Evolutionary conservation across 2,329 filamentous ascomycete species (phyloP), one percentile per base, ranked within the genome.

Genomic region (Neonectria neomacrospora): DNA sequence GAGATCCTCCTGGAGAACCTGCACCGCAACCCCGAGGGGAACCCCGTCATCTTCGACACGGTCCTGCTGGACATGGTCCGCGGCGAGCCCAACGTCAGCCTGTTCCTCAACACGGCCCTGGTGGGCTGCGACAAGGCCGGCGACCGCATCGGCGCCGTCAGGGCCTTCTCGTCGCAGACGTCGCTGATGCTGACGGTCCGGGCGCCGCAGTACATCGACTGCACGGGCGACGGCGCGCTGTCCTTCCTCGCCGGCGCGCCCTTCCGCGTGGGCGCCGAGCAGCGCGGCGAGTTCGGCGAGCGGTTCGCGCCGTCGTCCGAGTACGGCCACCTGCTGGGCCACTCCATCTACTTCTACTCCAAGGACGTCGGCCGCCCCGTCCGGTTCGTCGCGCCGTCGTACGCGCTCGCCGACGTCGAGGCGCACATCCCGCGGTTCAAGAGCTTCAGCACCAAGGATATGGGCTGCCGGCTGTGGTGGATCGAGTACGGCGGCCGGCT

Each of bases 321-420:
- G 42, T 72, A 72, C 53, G 70, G 70, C 4, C 70, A 72, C 47
- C 58, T 72, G 11, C 70, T 72, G 11, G 70, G 70, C n/a, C 70
- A 72, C 50, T 72, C 70, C 44, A 71, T 72, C 44, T 72, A 72
- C 59, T 72, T 72, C 56, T 72, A 72, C 60, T 65, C 66, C 54
- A 72, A 72, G 23, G 70, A 72, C 41, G 60, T 61, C 4, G 69
- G 70, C 2, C 56, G 63, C 30, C 70, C 70, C 1, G 66, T 69
- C 28, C 65, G 65, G 51, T 72, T 72, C 41, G 65, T 68, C 1
- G 69, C 70, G 2, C 70, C 70, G 1, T 72, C 69, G 2, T 72
- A 72, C 26, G 69, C 70, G 1, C 61, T 72, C 11, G 63, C 69
- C 44, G 67, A 72, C 20, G 66, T 72, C 6, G 70, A 72, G 55